phyloP scores from a whole-genome alignment of 257 asterid genomes.

The Solanum pinnatisectum region DNA sequence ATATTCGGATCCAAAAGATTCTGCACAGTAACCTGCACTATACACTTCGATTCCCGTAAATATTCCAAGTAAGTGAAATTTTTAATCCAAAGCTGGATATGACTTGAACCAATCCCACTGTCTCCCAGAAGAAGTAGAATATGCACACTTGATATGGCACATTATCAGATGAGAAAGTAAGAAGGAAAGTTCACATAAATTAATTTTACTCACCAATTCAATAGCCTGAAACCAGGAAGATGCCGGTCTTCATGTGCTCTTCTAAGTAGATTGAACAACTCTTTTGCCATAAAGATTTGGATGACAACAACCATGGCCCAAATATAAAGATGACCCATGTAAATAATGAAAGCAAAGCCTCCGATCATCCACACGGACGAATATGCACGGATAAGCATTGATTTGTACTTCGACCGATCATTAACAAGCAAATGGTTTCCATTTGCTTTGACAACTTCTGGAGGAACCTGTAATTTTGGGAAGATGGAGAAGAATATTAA shows the following conservation, averaged over 20 bases:
- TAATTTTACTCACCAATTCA: constrained; percentile 65
- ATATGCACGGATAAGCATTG: constrained; percentile 77
- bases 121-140: not conserved
- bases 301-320: constrained; percentile 90
- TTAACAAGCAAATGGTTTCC: constrained; percentile 60
- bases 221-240: constrained; percentile 95
- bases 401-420: constrained; percentile 81
- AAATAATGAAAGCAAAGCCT: constrained; percentile 65
- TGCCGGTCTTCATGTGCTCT: constrained; percentile 77
- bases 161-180: not conserved
- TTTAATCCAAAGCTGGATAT: not conserved
- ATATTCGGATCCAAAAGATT: not conserved
- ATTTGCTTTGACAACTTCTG: constrained; percentile 51
- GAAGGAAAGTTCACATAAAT: not conserved
- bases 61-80: not conserved
- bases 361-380: constrained; percentile 97
- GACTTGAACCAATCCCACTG: not conserved
- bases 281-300: constrained; percentile 94
- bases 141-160: not conserved
- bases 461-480: constrained; percentile 43
- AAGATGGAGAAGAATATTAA: constrained; percentile 1
- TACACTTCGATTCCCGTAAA: not conserved
- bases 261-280: constrained; percentile 77
- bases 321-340: constrained; percentile 97
- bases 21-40: not conserved